phyloP scores from a whole-genome alignment of 345 rosid species.

The Hibiscus tridactylites region DNA sequence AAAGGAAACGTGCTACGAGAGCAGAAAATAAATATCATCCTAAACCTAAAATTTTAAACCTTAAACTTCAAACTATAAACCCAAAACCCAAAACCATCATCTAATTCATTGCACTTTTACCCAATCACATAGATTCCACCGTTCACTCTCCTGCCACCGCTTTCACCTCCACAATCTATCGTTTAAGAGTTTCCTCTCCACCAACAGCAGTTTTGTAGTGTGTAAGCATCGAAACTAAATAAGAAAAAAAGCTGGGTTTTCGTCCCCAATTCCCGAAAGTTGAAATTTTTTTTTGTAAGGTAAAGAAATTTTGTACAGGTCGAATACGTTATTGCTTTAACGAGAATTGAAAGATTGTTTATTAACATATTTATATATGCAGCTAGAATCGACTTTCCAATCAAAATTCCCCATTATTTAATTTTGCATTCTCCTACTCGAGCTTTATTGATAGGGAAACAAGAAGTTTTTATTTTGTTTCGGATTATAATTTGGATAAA shows the following conservation, averaged over 20 bases:
- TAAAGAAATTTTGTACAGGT: not conserved
- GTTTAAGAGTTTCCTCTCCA: not conserved
- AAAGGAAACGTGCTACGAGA: too few relatives aligned
- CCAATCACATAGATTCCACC: not conserved
- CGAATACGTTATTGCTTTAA: too few relatives aligned
- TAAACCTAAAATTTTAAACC: too few relatives aligned
- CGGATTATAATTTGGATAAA: not conserved
- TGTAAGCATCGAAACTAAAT: not conserved
- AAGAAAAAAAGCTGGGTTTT: not conserved
- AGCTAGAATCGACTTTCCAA: too few relatives aligned
- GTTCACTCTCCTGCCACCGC: not conserved
- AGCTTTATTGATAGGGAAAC: not conserved
- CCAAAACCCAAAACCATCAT: too few relatives aligned
- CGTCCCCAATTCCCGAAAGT: slow-evolving; percentile 16
- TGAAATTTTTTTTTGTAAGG: not conserved
- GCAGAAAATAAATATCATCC: too few relatives aligned
- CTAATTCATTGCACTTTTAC: not conserved
- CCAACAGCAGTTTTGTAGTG: not conserved
- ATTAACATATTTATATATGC: too few relatives aligned
- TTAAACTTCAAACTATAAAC: too few relatives aligned
- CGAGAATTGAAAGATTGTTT: too few relatives aligned
- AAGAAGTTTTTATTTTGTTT: not conserved
- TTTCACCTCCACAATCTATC: not conserved
- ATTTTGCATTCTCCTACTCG: not conserved
- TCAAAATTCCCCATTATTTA: too few relatives aligned